A percentile compares a stretch with the other conserved stretches of the same genome.
phyloP scores from a whole-genome alignment of 306 rosid genomes.

The Phaseolus lunatus region DNA sequence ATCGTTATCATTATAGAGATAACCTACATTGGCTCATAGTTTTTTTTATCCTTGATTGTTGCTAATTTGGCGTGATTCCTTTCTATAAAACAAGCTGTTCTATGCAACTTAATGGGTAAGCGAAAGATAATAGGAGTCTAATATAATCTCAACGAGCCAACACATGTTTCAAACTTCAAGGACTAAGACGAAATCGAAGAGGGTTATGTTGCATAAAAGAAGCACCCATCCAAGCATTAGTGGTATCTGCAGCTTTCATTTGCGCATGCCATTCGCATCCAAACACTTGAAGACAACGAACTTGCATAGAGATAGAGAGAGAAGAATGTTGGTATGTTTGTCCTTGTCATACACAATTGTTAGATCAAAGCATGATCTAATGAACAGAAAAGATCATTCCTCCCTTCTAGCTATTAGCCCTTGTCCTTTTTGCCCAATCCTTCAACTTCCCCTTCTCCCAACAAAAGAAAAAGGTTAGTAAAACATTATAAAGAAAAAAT shows the following conservation, averaged over 20 bases:
- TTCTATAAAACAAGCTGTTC: slow-evolving; percentile 24
- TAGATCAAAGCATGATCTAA: slow-evolving; percentile 59
- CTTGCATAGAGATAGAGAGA: slow-evolving; percentile 51
- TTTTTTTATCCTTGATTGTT: slow-evolving; percentile 20
- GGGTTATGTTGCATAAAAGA: slow-evolving; percentile 52
- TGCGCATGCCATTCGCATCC: slow-evolving; percentile 80
- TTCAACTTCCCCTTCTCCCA: slow-evolving; percentile 50
- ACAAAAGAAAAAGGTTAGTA: slow-evolving; percentile 48
- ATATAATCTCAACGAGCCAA: slow-evolving; percentile 47
- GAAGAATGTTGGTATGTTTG: slow-evolving; percentile 73
- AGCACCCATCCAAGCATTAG: slow-evolving; percentile 55
- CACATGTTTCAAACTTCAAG: slow-evolving; percentile 45
- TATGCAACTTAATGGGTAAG: slow-evolving; percentile 26
- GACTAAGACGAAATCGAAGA: slow-evolving; percentile 18
- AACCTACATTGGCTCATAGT: not conserved
- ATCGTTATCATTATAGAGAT: slow-evolving; percentile 18
- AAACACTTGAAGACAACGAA: slow-evolving; percentile 69
- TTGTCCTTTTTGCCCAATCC: slow-evolving; percentile 54
- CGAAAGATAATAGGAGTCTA: slow-evolving; percentile 46
- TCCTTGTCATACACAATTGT: slow-evolving; percentile 69
- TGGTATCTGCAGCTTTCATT: slow-evolving; percentile 75
- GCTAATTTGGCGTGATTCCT: not conserved
- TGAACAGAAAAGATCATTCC: slow-evolving; percentile 44
- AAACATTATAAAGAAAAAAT: not conserved
- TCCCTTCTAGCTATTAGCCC: slow-evolving; percentile 36